Base-by-base conservation (phyloP, 495 filamentous ascomycete species). In the Penicillium silybi region DNA sequence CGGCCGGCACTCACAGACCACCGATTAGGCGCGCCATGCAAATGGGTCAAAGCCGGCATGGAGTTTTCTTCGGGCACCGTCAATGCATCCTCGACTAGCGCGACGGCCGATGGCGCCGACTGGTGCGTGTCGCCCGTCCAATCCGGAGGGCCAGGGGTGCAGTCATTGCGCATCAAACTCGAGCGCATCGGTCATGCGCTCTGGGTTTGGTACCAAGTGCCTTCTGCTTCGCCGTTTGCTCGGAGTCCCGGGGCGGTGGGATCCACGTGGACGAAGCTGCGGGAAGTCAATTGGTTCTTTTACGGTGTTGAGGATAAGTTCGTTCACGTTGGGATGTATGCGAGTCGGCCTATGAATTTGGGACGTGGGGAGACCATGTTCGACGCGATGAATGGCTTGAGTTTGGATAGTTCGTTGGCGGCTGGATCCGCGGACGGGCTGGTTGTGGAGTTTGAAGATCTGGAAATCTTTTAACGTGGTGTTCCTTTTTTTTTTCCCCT, bases 31-130 rank as follows among this genome's bases (percentile, higher is more conserved):
- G 43, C 57, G 9, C 66, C 71, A 6, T 75, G 76, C 44, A 82
- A 81, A 74, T 82, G 79, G 80, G 79, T 82, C 48, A 82, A 82
- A 64, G 78, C 79, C 16, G 77, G 78, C 9, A 76, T 81, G 67
- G 78, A 82, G 45, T 81, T 81, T 62, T 75, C 69, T 16, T 76
- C 73, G 8, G 76, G 76, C 6, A 70, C 70, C 0, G 68, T 78
- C 39, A 78, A 81, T 50, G 77, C 78, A 1, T 78, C 76, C 13
- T 80, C 78, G 1, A 78, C 81, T 17, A 77, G 73, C 56, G 80
- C 80, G 16, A 81, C 79, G 4, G 67, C 73, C 4, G 80, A 83
- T 53, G 80, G 79, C 9, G 79, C 80, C 5, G 80, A 83, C 59
- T 81, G 78, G 77, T 77, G 75, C 29, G 57, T 79, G 22, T 74